Evolutionary conservation across 2,329 filamentous ascomycete species (phyloP), one percentile per base, ranked within the genome.

Genomic region (Pseudopithomyces chartarum): DNA sequence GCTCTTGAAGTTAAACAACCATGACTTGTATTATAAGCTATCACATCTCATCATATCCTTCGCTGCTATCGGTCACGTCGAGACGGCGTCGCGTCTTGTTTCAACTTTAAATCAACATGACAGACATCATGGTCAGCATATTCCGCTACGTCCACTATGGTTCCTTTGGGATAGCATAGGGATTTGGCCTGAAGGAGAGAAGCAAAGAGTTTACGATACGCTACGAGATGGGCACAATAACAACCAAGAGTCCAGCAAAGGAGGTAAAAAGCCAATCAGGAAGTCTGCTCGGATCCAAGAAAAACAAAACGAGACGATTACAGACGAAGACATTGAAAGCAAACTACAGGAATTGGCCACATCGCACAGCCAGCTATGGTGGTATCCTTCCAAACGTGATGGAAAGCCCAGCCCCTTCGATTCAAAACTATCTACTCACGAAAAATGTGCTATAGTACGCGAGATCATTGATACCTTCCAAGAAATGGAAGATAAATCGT

Each of bases 161-260:
- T 23, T 56, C 3, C 51, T 61, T 4, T 58, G 58, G 56, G 26
- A 47, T 33, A 12, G 17, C n/a, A 13, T 54, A 6, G 56, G 39
- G 10, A 8, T 3, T 2, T 61, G 58, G 58, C 58, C 58, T n/a
- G 39, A 19, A 11, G 58, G 58, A 11, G 52, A 61, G 36, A 36
- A 54, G 32, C 20, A 56, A n/a, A 43, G 34, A 7, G 52, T 54
- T 11, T 19, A 39, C 6, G 49, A 53, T 6, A 1, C 15, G 33
- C 48, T 57, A 36, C 32, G 17, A 19, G 20, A 40, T 20, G 32
- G 53, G 26, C 32, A 40, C 22, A 12, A 46, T 32, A 29, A 40
- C 39, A 22, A 36, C 4, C 15, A 19, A 26, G 29, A 17, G 32
- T 15, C 11, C 36, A 20, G 40, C 13, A 12, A 4, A 15, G 52